Base-by-base conservation (phyloP, 2,329 filamentous ascomycete species). In the Zasmidium citrigriseum region DNA sequence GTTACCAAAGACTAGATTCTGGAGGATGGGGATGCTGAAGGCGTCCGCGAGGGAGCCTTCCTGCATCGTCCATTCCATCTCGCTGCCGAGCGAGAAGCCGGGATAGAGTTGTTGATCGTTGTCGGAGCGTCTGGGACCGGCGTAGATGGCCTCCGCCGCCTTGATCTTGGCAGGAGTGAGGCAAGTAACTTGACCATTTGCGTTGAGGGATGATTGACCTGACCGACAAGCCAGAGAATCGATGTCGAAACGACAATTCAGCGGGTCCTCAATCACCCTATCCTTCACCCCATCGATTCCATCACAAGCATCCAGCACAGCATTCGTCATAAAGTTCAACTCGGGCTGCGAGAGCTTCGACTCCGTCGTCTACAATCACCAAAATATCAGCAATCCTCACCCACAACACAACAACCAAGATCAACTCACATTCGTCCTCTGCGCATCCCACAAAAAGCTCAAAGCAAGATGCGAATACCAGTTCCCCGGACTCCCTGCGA, bases 1-100 rank as follows among this genome's bases (percentile, higher is more conserved):
- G 54, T 77, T 65, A 45, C 76, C 50, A 57, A 73, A 78, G 4
- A 77, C 74, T 14, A 78, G 66, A 51, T 79, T 77, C 57, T 78
- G 75, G n/a, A 80, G 58, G 10, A 78, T 72, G 1, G 74, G 75
- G 2, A 75, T 66, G 12, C 71, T 70, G 61, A 75, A 79, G 3
- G 65, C 67, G 3, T 72, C 44, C 2, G 73, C 68, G 0, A 78
- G 65, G 1, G 48, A 25, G 3, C 67, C 69, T 65, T 78, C 73
- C 58, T 77, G 76, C 1, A 61, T 11, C 3, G 70, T 50, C 76
- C 75, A 78, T 46, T 72, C 64, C 7, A 59, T 72, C 53, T 79
- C 77, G 4, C 74, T 76, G 44, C 77, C 76, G 14, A 74, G 58
- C 0, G 67, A 63, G 52, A 78, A 77, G 9, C 77, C 76, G 2